phyloP scores from a whole-genome alignment of 2,329 filamentous ascomycete genomes.

The Fusarium incarnatum region DNA sequence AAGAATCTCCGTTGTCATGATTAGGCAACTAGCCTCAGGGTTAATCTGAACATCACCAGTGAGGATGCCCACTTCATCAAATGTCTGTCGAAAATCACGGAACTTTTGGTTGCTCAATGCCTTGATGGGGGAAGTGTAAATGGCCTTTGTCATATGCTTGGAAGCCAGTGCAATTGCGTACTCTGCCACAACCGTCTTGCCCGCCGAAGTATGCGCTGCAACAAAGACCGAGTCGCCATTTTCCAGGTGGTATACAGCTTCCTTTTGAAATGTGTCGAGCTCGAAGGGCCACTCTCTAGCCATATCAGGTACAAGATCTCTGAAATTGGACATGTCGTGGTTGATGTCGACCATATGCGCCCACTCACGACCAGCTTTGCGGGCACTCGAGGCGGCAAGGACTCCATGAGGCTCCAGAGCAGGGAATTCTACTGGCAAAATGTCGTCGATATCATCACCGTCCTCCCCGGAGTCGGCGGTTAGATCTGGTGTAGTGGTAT shows the following conservation, averaged over 20 bases:
- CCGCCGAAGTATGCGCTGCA: constrained; percentile 95
- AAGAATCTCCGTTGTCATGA: constrained; percentile 99
- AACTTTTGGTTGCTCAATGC: constrained; percentile 99
- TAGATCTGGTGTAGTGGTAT: constrained; percentile 42
- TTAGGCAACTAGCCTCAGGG: constrained; percentile 95
- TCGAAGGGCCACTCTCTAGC: constrained; percentile 97
- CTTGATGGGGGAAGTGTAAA: constrained; percentile 99
- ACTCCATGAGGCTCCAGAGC: constrained; percentile 86
- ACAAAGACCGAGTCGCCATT: constrained; percentile 98
- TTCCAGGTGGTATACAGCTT: constrained; percentile 97
- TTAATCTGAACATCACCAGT: constrained; percentile 99
- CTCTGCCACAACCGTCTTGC: constrained; percentile 97
- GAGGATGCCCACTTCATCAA: constrained; percentile 95
- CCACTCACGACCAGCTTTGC: constrained; percentile 87
- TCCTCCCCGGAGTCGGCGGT: constrained; percentile 58
- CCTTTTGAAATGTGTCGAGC: constrained; percentile 97
- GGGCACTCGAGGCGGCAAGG: constrained; percentile 76
- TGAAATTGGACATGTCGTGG: constrained; percentile 92
- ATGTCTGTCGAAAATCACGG: constrained; percentile 88
- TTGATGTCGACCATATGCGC: constrained; percentile 98
- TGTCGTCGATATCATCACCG: constrained; percentile 79
- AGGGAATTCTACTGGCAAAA: constrained; percentile 93
- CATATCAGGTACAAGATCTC: constrained; percentile 94
- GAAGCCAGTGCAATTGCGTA: constrained; percentile 96
- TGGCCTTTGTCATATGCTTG: constrained; percentile 99